A percentile compares a stretch with the other conserved stretches of the same genome.
These are phyloP conservation scores for Fagopyrum homotropicum DNA, from an alignment of 148 eudicot species.

Conservation along the genomic window DNA sequence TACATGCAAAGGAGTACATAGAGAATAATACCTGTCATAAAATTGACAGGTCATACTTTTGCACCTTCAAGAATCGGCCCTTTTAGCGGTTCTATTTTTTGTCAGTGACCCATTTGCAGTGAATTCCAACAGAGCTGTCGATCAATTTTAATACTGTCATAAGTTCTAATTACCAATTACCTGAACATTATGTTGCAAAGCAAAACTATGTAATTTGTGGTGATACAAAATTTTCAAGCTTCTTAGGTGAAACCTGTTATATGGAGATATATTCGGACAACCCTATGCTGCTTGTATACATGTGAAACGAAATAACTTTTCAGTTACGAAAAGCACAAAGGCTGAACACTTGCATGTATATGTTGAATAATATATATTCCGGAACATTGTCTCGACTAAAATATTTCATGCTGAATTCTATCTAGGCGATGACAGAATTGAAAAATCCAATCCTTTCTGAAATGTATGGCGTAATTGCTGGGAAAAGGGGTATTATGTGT, in stretches of 20 bases:
- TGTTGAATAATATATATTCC: neutral
- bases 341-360: neutral
- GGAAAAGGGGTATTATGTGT: slow-evolving; percentile 64
- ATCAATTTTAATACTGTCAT: neutral
- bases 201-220: neutral
- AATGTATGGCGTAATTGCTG: slow-evolving; percentile 31
- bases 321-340: neutral
- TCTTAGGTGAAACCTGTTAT: neutral
- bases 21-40: neutral
- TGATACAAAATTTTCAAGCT: neutral
- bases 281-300: neutral
- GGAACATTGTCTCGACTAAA: neutral
- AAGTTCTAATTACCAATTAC: neutral
- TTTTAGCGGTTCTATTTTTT: neutral
- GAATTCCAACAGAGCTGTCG: neutral
- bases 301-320: too few species aligned
- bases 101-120: neutral
- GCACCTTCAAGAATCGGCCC: neutral
- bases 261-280: neutral
- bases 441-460: slow-evolving; percentile 68
- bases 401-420: slow-evolving; percentile 10
- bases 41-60: neutral
- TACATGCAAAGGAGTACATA: neutral
- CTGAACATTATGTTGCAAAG: neutral
- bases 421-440: slow-evolving; percentile 65